phyloP scores from a whole-genome alignment of 2,329 filamentous ascomycete genomes.

The Trichoderma sp. region DNA sequence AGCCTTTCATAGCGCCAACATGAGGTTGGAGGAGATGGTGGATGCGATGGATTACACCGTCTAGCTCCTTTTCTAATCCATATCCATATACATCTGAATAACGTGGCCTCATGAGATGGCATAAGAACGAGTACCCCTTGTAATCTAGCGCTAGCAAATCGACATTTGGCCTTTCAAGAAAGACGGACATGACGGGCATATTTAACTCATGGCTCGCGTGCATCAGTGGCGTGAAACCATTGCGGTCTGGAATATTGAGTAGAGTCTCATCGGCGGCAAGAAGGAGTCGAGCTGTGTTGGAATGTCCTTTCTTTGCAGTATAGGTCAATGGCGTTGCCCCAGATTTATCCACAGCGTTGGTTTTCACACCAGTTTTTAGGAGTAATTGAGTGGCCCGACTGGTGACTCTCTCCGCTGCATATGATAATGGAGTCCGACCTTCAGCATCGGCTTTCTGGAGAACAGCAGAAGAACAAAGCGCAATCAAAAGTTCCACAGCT shows the following conservation, averaged over 20 bases:
- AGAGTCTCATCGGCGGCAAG: not conserved
- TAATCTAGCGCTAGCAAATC: accelerated
- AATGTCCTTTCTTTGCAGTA: accelerated
- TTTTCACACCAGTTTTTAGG: not conserved
- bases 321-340: too few relatives aligned
- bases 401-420: not conserved
- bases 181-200: not conserved
- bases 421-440: not conserved
- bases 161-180: not conserved
- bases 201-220: not conserved
- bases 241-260: accelerated
- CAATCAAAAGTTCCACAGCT: not conserved
- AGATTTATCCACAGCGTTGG: not conserved
- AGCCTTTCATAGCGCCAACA: accelerated
- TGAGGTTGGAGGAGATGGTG: not conserved
- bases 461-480: not conserved
- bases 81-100: too few relatives aligned
- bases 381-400: not conserved
- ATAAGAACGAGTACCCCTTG: not conserved
- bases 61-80: not conserved
- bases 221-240: not conserved
- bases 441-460: not conserved
- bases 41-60: not conserved
- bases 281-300: not conserved
- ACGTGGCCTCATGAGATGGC: too few relatives aligned